A percentile compares a stretch with the other conserved stretches of the same genome.
phyloP scores from a whole-genome alignment of 2,329 filamentous ascomycete species.

The Hypoxylon sp. region DNA sequence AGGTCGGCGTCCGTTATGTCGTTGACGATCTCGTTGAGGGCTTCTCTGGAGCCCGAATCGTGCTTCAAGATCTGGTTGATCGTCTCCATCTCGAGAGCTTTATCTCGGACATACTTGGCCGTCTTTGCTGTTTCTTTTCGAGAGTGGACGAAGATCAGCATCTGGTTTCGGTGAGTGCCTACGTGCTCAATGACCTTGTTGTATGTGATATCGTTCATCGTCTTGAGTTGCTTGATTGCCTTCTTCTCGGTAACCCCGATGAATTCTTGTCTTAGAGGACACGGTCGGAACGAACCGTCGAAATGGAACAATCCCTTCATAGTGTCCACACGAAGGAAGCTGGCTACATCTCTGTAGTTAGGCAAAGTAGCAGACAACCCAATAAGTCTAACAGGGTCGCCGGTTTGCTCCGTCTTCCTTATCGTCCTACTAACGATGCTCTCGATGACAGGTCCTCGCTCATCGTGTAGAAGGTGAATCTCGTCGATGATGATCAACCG shows the following conservation, averaged over 20 bases:
- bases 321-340: conserved; percentile 89
- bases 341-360: conserved; percentile 95
- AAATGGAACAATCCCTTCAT: conserved; percentile 93
- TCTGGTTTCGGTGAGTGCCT: conserved; percentile 90
- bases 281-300: conserved; percentile 91
- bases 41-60: conserved; percentile 89
- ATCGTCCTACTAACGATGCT: conserved; percentile 97
- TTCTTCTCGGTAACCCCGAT: conserved; percentile 98
- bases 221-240: conserved; percentile 97
- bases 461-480: conserved; percentile 96
- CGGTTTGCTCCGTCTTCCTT: conserved; percentile 90
- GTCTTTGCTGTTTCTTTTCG: conserved; percentile 98
- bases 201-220: conserved; percentile 99
- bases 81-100: conserved; percentile 94
- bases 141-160: conserved; percentile 99
- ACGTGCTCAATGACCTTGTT: conserved; percentile 97
- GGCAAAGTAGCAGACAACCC: conserved; percentile 94
- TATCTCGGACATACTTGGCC: conserved; percentile 93
- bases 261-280: conserved; percentile 94
- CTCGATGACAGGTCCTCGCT: conserved; percentile 94
- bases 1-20: conserved; percentile 84
- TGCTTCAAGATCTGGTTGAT: conserved; percentile 94
- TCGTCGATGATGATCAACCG: conserved; percentile 96
- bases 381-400: conserved; percentile 88
- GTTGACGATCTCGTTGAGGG: conserved; percentile 84